These are phyloP conservation scores for Tremella mesenterica DNA, from an alignment of 768 basidiomycete species.

Conservation along the genomic window DNA sequence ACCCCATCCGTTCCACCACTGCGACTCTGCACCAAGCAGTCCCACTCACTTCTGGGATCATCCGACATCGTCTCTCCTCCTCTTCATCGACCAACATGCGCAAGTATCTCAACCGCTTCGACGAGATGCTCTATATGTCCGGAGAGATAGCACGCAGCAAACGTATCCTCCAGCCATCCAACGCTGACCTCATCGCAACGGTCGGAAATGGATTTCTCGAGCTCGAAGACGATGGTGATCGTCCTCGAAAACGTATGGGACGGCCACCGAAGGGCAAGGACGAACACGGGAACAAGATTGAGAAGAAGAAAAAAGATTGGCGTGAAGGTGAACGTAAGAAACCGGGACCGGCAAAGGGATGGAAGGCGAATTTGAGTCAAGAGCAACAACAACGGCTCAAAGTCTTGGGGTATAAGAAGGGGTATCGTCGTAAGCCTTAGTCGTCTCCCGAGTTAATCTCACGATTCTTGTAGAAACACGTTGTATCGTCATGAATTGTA, in stretches of 20 bases:
- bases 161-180: constrained; percentile 12
- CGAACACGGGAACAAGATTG: constrained; percentile 3
- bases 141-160: constrained; percentile 8
- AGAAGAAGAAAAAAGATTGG: not conserved
- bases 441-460: too few relatives aligned
- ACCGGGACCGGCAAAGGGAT: not conserved
- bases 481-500: too few relatives aligned
- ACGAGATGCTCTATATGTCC: constrained; percentile 25
- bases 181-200: constrained; percentile 22
- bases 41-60: constrained; percentile 15
- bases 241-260: constrained; percentile 1
- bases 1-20: constrained; percentile 15
- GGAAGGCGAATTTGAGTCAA: not conserved
- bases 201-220: constrained; percentile 27
- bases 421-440: not conserved
- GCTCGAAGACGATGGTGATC: constrained; percentile 15
- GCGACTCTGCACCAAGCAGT: constrained; percentile 6
- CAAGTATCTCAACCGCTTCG: constrained; percentile 34
- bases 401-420: not conserved
- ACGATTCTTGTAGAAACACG: too few relatives aligned
- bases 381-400: not conserved
- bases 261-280: not conserved
- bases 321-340: not conserved
- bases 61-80: constrained; percentile 25
- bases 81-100: constrained; percentile 8